Conservation (phyloP, 371 early-diverging fungal species). For the Saksenaea vasiformis region DNA sequence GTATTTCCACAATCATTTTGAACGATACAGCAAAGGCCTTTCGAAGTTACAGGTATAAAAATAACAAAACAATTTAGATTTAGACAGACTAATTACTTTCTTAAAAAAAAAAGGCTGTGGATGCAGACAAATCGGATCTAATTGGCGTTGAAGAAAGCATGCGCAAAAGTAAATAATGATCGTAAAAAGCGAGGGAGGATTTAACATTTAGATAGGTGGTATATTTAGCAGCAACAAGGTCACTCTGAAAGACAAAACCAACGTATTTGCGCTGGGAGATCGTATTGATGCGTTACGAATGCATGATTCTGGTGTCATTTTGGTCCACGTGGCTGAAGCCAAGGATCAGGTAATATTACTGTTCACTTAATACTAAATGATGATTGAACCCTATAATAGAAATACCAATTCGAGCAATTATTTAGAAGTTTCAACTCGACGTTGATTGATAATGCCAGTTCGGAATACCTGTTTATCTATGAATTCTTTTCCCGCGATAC, state of each 20-base stretch:
- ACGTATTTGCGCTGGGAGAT: conserved; percentile 75
- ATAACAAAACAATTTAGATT: not conserved
- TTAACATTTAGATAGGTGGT: conserved; percentile 30
- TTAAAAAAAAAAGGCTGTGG: conserved; percentile 62
- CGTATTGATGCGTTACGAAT: conserved; percentile 69
- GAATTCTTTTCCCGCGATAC: conserved; percentile 81
- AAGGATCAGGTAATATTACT: conserved; percentile 56
- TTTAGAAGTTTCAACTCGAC: conserved; percentile 87
- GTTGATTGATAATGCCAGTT: conserved; percentile 88
- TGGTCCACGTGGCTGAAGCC: conserved; percentile 82
- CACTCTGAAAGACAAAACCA: conserved; percentile 70
- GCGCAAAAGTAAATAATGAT: conserved; percentile 51
- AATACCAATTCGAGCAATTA: conserved; percentile 74
- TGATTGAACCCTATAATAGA: conserved; percentile 32
- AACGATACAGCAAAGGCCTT: conserved; percentile 78
- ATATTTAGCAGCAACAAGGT: conserved; percentile 62
- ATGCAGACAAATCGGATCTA: conserved; percentile 82
- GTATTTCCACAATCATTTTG: conserved; percentile 89
- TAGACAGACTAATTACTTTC: too few relatives aligned
- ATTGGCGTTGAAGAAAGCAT: conserved; percentile 81
- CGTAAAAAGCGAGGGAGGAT: not conserved
- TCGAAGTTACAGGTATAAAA: conserved; percentile 66
- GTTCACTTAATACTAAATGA: too few relatives aligned
- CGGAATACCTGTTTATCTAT: conserved; percentile 87
- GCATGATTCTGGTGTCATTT: conserved; percentile 76